phyloP scores from a whole-genome alignment of 2,329 filamentous ascomycete species.

The Sphaerulina vaccinii region DNA sequence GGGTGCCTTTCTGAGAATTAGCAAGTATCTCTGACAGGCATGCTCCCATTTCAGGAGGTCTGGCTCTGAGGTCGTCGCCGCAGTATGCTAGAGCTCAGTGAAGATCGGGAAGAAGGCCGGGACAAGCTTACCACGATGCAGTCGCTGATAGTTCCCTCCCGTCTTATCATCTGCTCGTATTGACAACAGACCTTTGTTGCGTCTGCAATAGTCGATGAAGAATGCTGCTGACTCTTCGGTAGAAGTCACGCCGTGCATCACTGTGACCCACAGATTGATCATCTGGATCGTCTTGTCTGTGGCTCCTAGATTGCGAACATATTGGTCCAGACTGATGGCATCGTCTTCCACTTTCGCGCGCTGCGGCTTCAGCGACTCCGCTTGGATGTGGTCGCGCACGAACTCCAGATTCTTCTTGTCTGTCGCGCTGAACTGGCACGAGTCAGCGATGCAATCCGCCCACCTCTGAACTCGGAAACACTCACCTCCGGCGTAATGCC shows the following conservation, averaged over 20 bases:
- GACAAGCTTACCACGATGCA: background rate
- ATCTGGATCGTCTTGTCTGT: conserved; percentile 37
- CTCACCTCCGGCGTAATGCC: conserved; percentile 4
- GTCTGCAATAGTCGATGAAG: conserved; percentile 56
- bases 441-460: background rate
- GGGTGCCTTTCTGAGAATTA: background rate
- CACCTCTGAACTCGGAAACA: background rate
- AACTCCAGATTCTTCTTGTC: conserved; percentile 30
- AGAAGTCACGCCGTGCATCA: conserved; percentile 52
- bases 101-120: too few species aligned
- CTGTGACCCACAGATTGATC: conserved; percentile 48
- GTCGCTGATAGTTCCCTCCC: conserved; percentile 41
- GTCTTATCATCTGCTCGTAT: conserved; percentile 54
- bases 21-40: too few species aligned
- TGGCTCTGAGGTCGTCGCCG: too few species aligned
- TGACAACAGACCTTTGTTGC: conserved; percentile 51
- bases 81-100: too few species aligned
- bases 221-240: conserved; percentile 51
- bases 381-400: conserved; percentile 39
- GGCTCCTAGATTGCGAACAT: conserved; percentile 36
- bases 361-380: conserved; percentile 37
- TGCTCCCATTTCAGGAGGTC: too few species aligned
- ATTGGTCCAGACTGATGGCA: conserved; percentile 41
- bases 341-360: conserved; percentile 35
- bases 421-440: conserved; percentile 9